Base-by-base conservation (phyloP, 495 filamentous ascomycete genomes). In the Neurospora tetraspora region DNA sequence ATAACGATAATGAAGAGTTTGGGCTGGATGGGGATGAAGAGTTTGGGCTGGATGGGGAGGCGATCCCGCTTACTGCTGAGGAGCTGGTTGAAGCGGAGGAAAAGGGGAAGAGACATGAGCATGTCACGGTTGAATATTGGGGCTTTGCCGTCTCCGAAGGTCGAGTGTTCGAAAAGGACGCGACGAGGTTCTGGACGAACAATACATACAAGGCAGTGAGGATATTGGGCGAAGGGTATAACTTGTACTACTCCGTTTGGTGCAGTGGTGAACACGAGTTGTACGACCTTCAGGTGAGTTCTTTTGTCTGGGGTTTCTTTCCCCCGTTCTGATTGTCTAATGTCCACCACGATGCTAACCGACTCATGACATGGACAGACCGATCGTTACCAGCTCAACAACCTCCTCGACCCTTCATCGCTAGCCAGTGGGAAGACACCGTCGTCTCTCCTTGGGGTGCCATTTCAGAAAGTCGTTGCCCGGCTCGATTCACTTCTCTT, bases 111-210 rank as follows among this genome's bases (percentile, higher is more conserved):
- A 78, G 86, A 3, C 88, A 89, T 69, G 91, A 92, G 77, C 89
- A 91, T 79, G 88, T 90, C 23, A 89, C 87, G 0, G 87, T 91
- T 16, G 90, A 92, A 74, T 91, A 83, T 74, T 91, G 90, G 90
- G 89, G 89, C 1, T 74, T 77, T 4, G 86, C 83, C 0, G 79
- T 83, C 7, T 78, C 81, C 5, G 89, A 91, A 77, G 88, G 88
- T 0, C 78, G 80, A 23, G 53, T 78, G 8, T 78, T 81, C 16
- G 45, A 40, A 3, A 65, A 77, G 7, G 75, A 72, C 20, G 77
- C 73, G 74, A 2, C 18, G 18, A 39, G 76, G 20, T 5, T 80
- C 27, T 27, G 69, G n/a, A 43, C 76, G 4, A 89, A 89, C 72
- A 91, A 90, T 72, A 90, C 88, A 0, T 92, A 91, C 80, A 91